Evolutionary conservation across 1,139 yeast genomes (phyloP).

Genomic region (Scheffersomyces cryptocercus): DNA sequence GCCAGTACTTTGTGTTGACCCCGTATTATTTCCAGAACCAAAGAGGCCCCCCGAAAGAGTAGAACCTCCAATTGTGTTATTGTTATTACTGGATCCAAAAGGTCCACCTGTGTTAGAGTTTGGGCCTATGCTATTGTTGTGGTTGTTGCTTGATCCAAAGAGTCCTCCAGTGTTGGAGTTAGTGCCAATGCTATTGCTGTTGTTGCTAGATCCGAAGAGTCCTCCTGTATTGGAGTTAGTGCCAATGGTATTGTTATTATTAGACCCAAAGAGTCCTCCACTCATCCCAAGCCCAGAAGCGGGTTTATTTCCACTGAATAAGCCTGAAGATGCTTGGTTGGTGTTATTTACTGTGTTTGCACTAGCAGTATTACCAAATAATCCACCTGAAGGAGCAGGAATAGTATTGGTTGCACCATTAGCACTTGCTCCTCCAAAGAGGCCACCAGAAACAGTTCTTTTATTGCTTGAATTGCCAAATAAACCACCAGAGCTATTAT

Average conservation of each 20-base stretch:
- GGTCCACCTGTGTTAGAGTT: conserved; percentile 3
- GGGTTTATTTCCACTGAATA: conserved; percentile 4
- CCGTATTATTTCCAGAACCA: neutral
- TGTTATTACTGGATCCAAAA: conserved; percentile 4
- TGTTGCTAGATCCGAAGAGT: conserved; percentile 10
- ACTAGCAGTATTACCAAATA: conserved; percentile 11
- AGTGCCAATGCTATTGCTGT: conserved; percentile 2
- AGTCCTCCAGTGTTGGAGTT: conserved; percentile 8
- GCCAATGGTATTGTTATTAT: conserved; percentile 2
- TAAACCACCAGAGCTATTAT: conserved; percentile 21
- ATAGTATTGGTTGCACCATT: conserved; percentile 4
- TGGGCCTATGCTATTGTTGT: neutral
- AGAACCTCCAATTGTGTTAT: neutral
- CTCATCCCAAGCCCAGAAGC: too few species aligned
- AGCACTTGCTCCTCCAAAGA: conserved; percentile 9
- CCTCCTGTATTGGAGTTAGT: conserved; percentile 10
- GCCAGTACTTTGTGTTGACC: conserved; percentile 5
- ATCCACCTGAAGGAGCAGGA: conserved; percentile 8
- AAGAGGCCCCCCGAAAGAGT: neutral
- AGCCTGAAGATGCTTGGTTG: conserved; percentile 4
- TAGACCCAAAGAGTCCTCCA: conserved; percentile 14
- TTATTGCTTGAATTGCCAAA: conserved; percentile 21
- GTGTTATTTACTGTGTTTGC: conserved; percentile 5
- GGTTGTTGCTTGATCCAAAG: conserved; percentile 3
- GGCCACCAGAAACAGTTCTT: too few species aligned